A percentile compares a stretch with the other conserved stretches of the same genome.
Conservation (phyloP, 2,329 filamentous ascomycete species). For the Hypoxylon sp. region DNA sequence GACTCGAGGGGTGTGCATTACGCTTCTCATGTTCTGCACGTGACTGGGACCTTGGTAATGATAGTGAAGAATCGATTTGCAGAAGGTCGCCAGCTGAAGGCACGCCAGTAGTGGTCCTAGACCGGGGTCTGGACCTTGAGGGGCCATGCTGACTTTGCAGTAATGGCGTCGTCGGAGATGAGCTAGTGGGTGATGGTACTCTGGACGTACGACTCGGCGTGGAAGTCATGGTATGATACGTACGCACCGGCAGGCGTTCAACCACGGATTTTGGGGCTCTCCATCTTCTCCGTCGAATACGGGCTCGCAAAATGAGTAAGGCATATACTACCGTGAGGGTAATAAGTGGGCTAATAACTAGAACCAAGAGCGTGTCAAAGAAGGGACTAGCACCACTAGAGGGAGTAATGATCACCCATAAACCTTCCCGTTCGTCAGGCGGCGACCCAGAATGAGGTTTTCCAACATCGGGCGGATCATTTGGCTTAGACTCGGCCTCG, state of each 20-base stretch:
- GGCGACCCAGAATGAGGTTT: conserved; percentile 48
- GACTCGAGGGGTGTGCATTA: conserved; percentile 56
- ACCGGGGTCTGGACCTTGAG: conserved; percentile 71
- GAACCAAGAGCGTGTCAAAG: conserved; percentile 94
- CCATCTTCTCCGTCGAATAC: conserved; percentile 91
- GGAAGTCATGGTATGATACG: conserved; percentile 86
- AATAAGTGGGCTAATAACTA: conserved; percentile 94
- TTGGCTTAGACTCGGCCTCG: conserved; percentile 52
- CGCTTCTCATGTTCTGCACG: conserved; percentile 66
- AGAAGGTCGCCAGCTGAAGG: conserved; percentile 65
- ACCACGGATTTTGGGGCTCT: conserved; percentile 97
- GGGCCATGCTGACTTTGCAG: conserved; percentile 70
- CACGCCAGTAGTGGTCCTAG: conserved; percentile 75
- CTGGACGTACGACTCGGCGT: conserved; percentile 72
- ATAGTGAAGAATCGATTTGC: conserved; percentile 61
- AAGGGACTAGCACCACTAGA: conserved; percentile 92
- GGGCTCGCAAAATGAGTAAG: conserved; percentile 86
- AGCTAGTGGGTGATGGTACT: conserved; percentile 73
- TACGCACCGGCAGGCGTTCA: conserved; percentile 92
- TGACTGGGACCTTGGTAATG: conserved; percentile 56
- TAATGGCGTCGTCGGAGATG: conserved; percentile 84
- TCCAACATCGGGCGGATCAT: conserved; percentile 46
- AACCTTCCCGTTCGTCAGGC: conserved; percentile 75
- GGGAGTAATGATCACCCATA: conserved; percentile 97
- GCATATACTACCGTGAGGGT: conserved; percentile 95